phyloP scores from a whole-genome alignment of 202 grass and related monocot genomes.

The Schoenoplectus triqueter region DNA sequence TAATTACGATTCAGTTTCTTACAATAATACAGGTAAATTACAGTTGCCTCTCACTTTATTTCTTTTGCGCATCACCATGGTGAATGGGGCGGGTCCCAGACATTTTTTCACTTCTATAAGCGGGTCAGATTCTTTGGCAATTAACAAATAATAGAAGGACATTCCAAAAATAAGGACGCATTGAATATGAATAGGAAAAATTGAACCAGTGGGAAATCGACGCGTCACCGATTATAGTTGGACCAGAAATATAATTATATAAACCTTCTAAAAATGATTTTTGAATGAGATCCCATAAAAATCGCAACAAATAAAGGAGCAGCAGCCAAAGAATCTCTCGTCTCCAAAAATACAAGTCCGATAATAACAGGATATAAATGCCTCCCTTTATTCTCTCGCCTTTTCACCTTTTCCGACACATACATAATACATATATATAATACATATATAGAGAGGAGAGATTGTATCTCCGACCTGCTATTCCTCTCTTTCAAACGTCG shows the following conservation, averaged over 20 bases:
- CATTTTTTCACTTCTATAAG: background rate
- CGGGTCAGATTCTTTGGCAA: too few relatives aligned
- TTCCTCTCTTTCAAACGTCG: background rate
- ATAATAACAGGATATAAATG: conserved; percentile 8
- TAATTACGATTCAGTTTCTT: background rate
- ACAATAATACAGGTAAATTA: too few relatives aligned
- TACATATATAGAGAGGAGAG: too few relatives aligned
- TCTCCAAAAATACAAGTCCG: background rate
- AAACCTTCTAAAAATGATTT: background rate
- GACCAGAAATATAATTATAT: background rate
- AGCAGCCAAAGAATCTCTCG: background rate
- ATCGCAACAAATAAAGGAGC: conserved; percentile 6
- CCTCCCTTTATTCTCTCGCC: background rate
- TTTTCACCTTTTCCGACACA: background rate
- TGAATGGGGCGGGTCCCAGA: background rate
- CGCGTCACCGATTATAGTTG: background rate
- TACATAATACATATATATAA: too few relatives aligned
- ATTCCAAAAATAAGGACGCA: too few relatives aligned
- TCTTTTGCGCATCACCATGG: background rate
- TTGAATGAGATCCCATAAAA: conserved; percentile 11
- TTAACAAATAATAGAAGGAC: background rate
- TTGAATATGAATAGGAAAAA: background rate
- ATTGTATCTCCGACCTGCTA: too few relatives aligned
- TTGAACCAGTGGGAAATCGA: conserved; percentile 16
- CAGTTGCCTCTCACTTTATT: too few relatives aligned